These are phyloP conservation scores for Aschersonia sp. DNA, from an alignment of 2,329 filamentous ascomycete species.

Conservation along the genomic window DNA sequence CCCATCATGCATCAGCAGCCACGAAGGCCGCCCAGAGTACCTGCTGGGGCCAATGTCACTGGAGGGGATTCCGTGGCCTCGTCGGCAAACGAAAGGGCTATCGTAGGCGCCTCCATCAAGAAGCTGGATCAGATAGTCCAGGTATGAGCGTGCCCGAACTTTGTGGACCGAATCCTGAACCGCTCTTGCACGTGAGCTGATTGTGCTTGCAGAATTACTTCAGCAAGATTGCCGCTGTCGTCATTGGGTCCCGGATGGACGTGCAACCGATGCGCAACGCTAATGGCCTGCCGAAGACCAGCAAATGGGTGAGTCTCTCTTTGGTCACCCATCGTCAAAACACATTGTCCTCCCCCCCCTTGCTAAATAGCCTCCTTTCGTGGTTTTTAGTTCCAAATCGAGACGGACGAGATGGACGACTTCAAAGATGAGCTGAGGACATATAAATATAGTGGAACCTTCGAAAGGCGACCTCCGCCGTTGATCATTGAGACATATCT, in stretches of 20 bases:
- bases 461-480: conserved; percentile 64
- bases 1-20: conserved; percentile 79
- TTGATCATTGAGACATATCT: conserved; percentile 86
- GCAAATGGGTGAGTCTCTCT: conserved; percentile 63
- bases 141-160: conserved; percentile 28
- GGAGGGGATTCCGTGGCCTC: conserved; percentile 28
- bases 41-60: conserved; percentile 26
- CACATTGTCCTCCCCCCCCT: background rate
- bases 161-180: background rate
- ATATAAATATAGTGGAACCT: conserved; percentile 71
- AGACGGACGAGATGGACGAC: conserved; percentile 83
- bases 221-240: conserved; percentile 71
- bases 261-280: conserved; percentile 36
- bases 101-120: conserved; percentile 52
- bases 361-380: background rate
- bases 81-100: conserved; percentile 30
- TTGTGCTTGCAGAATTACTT: conserved; percentile 61
- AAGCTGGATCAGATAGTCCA: conserved; percentile 91
- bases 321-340: background rate
- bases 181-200: background rate
- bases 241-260: conserved; percentile 67
- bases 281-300: conserved; percentile 43
- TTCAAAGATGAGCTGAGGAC: conserved; percentile 66
- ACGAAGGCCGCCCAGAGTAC: conserved; percentile 54
- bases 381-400: conserved; percentile 68